Evolutionary conservation across 2,329 filamentous ascomycete species (phyloP), one percentile per base, ranked within the genome.

Genomic region (Trichoderma pleuroti): DNA sequence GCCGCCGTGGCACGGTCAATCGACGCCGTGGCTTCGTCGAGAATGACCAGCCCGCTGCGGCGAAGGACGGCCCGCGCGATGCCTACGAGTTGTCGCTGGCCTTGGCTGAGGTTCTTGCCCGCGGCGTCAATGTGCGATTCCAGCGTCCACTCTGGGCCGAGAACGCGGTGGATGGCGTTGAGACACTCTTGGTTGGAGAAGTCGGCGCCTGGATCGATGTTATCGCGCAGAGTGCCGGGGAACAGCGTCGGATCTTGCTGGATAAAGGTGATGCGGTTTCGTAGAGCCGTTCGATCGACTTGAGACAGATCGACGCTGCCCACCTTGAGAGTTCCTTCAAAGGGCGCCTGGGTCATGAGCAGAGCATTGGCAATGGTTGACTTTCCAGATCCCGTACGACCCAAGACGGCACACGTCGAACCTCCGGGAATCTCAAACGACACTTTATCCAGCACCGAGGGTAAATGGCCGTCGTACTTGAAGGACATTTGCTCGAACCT

Each of bases 381-480:
- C 81, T 98, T 98, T 18, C 94, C 94, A 0, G 92, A 96, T 0
- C 93, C 91, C 0, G 94, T 97, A 42, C 94, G 89, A 1, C 94
- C 94, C 1, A 95, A 90, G 7, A 97, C 88, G 0, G 87, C 87
- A 49, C 88, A 88, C 0, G 86, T 89, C 10, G 86, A 83, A 1
- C 87, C 86, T 4, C 86, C 86, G 0, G 92, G 92, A 66, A 97
- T 93, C 2, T 85, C 87, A 72, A 97, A 90, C 0, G 87, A 89
- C 32, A 97, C 84, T 57, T 90, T 84, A 9, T 84, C 82, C 1
- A 97, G 81, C 0, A 93, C 92, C 0, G 92, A 90, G 0, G 94
- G 92, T 0, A 97, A 87, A 71, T 92, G 87, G 1, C 91, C 88
- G 8, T 93, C 93, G 75, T 97, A 97, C 60, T 89, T 88, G 70